Conservation (phyloP, 2,329 filamentous ascomycete species). For the Alternaria sp. region DNA sequence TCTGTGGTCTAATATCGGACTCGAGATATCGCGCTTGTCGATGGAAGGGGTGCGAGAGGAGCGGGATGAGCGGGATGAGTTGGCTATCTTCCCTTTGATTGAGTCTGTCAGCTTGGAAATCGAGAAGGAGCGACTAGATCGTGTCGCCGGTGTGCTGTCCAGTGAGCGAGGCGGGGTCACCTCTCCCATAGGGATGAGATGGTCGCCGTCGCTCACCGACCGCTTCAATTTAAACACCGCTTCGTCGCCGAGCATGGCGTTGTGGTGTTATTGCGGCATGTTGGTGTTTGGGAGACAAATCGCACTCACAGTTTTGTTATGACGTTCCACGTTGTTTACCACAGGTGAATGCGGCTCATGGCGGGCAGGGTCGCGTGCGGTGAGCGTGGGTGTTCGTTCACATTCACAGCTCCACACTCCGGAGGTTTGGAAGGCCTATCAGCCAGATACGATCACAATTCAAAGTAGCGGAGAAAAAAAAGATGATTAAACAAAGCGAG, state of each 20-base stretch:
- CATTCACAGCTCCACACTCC: conserved; percentile 22
- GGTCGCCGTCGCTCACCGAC: conserved; percentile 29
- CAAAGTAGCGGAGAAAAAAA: neutral
- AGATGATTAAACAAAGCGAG: neutral
- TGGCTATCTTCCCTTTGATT: conserved; percentile 28
- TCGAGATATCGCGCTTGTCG: conserved; percentile 33
- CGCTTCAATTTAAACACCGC: conserved; percentile 32
- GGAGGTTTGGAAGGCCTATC: conserved; percentile 4
- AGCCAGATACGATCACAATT: conserved; percentile 8
- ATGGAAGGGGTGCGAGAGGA: conserved; percentile 23
- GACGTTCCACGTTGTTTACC: conserved; percentile 17
- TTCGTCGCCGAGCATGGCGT: conserved; percentile 26
- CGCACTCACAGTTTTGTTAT: conserved; percentile 31
- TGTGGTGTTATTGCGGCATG: conserved; percentile 9
- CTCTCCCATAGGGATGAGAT: conserved; percentile 23
- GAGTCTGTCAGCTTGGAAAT: conserved; percentile 37
- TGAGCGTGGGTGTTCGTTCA: conserved; percentile 19
- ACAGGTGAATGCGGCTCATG: conserved; percentile 36
- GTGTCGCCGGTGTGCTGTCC: conserved; percentile 9
- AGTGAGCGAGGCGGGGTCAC: conserved; percentile 20
- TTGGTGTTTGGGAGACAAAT: conserved; percentile 8
- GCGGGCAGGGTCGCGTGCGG: conserved; percentile 27
- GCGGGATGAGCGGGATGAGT: conserved; percentile 15
- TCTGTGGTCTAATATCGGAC: conserved; percentile 26
- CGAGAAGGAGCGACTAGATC: conserved; percentile 31